Evolutionary conservation across 176 grass and related monocot genomes (phyloP).

Genomic region (Musa schizocarpa): DNA sequence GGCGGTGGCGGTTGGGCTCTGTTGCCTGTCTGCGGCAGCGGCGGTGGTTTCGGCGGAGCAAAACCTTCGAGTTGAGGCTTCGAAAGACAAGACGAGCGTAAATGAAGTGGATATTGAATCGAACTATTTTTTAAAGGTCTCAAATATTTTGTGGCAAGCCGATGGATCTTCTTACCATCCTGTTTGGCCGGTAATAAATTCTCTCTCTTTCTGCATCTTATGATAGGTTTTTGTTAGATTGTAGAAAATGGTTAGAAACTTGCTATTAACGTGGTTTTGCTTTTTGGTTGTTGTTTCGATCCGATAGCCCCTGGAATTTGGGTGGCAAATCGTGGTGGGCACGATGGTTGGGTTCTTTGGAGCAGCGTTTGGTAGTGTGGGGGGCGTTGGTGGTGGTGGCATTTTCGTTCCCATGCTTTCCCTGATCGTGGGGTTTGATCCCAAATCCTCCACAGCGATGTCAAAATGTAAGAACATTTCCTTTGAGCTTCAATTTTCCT

Average conservation of each 20-base stretch:
- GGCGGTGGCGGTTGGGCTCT: background rate
- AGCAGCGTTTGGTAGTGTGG: constrained; percentile 46
- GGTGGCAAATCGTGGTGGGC: constrained; percentile 36
- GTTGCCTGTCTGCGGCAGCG: background rate
- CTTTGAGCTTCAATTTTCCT: background rate
- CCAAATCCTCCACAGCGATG: constrained; percentile 43
- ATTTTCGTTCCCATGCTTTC: constrained; percentile 65
- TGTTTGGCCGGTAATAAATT: constrained; percentile 13
- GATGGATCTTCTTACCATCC: background rate
- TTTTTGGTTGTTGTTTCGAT: background rate
- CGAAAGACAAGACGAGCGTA: background rate
- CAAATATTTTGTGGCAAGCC: background rate
- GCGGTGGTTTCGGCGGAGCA: background rate
- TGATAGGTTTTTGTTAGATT: background rate
- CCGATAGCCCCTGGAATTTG: constrained; percentile 31
- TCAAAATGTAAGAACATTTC: constrained; percentile 44
- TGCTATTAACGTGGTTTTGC: background rate
- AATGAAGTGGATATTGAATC: background rate
- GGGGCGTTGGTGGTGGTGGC: constrained; percentile 42
- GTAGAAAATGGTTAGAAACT: background rate
- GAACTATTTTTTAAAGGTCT: background rate
- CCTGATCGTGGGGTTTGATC: constrained; percentile 48
- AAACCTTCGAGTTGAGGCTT: background rate
- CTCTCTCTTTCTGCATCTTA: background rate
- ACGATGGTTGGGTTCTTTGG: constrained; percentile 36